Conservation (phyloP, 148 eudicot genomes). For the Vaccinium corymbosum region DNA sequence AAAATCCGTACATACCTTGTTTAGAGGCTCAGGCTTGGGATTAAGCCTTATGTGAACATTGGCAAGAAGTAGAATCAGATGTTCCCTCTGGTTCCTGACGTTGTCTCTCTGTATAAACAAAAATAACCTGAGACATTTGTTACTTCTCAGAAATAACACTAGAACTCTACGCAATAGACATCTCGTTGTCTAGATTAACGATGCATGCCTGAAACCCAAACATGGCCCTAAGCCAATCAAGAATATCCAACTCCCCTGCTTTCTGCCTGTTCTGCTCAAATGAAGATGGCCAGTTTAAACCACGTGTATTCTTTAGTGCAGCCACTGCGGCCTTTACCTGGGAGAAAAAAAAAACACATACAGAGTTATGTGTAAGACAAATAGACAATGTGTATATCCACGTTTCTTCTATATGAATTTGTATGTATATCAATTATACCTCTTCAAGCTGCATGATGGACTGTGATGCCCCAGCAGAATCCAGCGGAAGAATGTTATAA, state of each 20-base stretch:
- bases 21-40: slow-evolving; percentile 72
- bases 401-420: not conserved
- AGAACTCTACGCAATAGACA: not conserved
- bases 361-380: not conserved
- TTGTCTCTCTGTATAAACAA: slow-evolving; percentile 65
- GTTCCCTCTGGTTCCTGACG: slow-evolving; percentile 92
- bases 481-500: slow-evolving; percentile 91
- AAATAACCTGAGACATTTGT: slow-evolving; percentile 3
- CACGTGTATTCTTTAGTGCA: slow-evolving; percentile 61
- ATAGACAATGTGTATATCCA: not conserved
- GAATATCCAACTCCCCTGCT: slow-evolving; percentile 79
- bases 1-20: slow-evolving; percentile 38
- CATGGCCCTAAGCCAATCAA: slow-evolving; percentile 97
- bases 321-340: slow-evolving; percentile 89
- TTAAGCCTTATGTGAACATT: slow-evolving; percentile 66
- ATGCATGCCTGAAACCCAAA: slow-evolving; percentile 89
- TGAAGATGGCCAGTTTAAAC: slow-evolving; percentile 77
- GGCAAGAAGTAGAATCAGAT: slow-evolving; percentile 72
- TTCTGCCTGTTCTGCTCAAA: slow-evolving; percentile 66
- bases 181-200: slow-evolving; percentile 13
- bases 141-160: not conserved
- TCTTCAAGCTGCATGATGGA: slow-evolving; percentile 90
- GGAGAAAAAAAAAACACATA: not conserved
- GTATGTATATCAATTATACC: slow-evolving; percentile 31
- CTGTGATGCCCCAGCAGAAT: slow-evolving; percentile 88